Evolutionary conservation across 139 green algal genomes (phyloP).

Genomic region (Micractinium conductrix): DNA sequence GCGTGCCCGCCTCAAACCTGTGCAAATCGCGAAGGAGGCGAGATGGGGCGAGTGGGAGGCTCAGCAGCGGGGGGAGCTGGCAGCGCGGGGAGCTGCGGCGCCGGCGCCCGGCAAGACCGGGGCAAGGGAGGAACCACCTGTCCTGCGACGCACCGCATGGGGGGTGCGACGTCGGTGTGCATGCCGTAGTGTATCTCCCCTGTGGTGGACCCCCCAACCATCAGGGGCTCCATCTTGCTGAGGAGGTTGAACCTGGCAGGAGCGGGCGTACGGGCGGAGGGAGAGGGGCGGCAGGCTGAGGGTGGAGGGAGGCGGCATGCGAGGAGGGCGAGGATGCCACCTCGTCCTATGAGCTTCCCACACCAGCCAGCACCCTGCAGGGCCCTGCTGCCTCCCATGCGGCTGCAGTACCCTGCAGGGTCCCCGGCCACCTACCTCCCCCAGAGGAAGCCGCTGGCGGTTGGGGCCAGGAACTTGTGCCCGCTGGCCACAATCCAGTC

Average conservation of each 20-base stretch:
- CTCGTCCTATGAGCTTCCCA: too few relatives aligned
- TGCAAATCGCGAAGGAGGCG: too few relatives aligned
- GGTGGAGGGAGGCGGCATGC: too few relatives aligned
- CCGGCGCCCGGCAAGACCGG: too few relatives aligned
- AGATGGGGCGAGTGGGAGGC: too few relatives aligned
- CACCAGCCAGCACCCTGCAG: too few relatives aligned
- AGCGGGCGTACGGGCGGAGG: constrained; percentile 54
- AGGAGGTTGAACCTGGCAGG: constrained; percentile 80
- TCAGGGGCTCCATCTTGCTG: neutral
- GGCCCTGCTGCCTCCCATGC: too few relatives aligned
- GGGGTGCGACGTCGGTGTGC: neutral
- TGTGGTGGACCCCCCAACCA: constrained; percentile 16
- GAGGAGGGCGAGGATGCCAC: too few relatives aligned
- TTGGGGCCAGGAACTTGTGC: constrained; percentile 93
- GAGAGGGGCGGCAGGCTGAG: too few relatives aligned
- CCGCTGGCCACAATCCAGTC: constrained; percentile 76
- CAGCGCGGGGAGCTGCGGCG: too few relatives aligned
- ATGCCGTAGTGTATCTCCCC: constrained; percentile 14
- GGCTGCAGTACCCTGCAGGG: too few relatives aligned
- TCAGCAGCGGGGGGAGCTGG: too few relatives aligned
- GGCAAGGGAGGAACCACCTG: neutral
- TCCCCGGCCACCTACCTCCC: constrained; percentile 48
- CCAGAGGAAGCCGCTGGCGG: constrained; percentile 94
- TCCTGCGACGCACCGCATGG: neutral
- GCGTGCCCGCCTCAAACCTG: constrained; percentile 96